A percentile compares a stretch with the other conserved stretches of the same genome.
These are phyloP conservation scores for Mycena latifolia DNA, from an alignment of 768 basidiomycete genomes.

Conservation along the genomic window DNA sequence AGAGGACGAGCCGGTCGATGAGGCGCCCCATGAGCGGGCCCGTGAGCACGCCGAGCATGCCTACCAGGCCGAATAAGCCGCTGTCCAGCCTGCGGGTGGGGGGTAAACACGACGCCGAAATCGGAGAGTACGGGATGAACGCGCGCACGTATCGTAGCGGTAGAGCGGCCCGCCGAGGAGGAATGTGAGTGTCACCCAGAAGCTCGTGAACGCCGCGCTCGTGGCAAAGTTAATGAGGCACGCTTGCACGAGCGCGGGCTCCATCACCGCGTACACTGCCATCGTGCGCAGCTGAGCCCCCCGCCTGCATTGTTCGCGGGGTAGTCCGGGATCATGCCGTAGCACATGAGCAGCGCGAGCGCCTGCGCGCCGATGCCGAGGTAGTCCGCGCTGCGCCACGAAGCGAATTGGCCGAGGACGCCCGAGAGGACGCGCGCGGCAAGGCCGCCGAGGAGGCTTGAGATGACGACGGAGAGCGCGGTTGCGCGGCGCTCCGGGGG, in stretches of 20 bases:
- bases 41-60: constrained; percentile 75
- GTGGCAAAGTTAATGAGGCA: constrained; percentile 71
- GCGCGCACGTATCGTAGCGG: constrained; percentile 74
- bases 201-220: constrained; percentile 70
- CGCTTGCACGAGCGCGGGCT: constrained; percentile 82
- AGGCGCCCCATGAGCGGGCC: constrained; percentile 78
- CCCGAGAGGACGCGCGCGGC: constrained; percentile 82
- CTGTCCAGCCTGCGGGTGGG: constrained; percentile 67
- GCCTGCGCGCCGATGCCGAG: constrained; percentile 78
- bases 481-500: constrained; percentile 78
- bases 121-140: too few species aligned
- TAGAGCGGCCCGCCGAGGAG: constrained; percentile 83
- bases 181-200: constrained; percentile 87
- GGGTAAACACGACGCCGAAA: too few species aligned
- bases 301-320: constrained; percentile 73
- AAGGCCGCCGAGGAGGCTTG: constrained; percentile 78
- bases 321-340: constrained; percentile 82
- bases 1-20: constrained; percentile 81
- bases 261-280: constrained; percentile 81
- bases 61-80: constrained; percentile 83
- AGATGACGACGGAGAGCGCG: constrained; percentile 80
- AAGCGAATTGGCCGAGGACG: constrained; percentile 76
- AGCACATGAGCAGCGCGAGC: constrained; percentile 69
- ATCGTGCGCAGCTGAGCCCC: constrained; percentile 77
- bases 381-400: constrained; percentile 84